These are phyloP conservation scores for Senecio squalidus DNA, from an alignment of 140 eudicot species.

Conservation along the genomic window DNA sequence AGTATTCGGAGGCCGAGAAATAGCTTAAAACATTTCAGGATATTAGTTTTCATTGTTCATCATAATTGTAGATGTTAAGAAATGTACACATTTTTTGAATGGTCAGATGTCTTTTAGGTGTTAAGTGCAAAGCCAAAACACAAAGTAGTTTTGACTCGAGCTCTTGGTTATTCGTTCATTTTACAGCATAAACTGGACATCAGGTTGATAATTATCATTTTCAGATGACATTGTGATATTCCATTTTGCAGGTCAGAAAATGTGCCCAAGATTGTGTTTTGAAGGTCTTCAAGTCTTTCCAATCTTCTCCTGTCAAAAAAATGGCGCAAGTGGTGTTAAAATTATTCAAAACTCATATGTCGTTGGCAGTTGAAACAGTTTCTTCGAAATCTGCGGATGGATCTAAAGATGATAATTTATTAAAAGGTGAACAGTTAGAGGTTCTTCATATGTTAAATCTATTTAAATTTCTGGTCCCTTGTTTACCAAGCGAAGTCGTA, in stretches of 20 bases:
- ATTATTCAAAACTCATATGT: conserved; percentile 43
- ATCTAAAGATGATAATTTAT: conserved; percentile 28
- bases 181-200: too few species aligned
- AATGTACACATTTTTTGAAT: too few species aligned
- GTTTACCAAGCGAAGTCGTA: conserved; percentile 48
- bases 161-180: too few species aligned
- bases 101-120: too few species aligned
- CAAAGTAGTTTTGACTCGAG: too few species aligned
- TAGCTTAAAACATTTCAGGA: too few species aligned
- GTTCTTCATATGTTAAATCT: conserved; percentile 67
- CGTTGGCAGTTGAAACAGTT: conserved; percentile 35
- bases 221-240: conserved; percentile 11
- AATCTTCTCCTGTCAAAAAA: conserved; percentile 33
- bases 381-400: conserved; percentile 33
- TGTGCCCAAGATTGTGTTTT: conserved; percentile 88
- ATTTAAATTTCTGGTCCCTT: conserved; percentile 56
- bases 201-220: background rate
- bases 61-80: too few species aligned
- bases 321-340: conserved; percentile 68
- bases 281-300: conserved; percentile 56
- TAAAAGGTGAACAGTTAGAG: conserved; percentile 64
- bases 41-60: too few species aligned
- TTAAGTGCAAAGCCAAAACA: too few species aligned
- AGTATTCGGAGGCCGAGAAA: too few species aligned
- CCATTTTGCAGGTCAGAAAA: conserved; percentile 76